Percentiles rank a stretch among this genome's conserved stretches.
Evolutionary conservation across 2,329 filamentous ascomycete species (phyloP).

Genomic region (Hypoxylon sp.): DNA sequence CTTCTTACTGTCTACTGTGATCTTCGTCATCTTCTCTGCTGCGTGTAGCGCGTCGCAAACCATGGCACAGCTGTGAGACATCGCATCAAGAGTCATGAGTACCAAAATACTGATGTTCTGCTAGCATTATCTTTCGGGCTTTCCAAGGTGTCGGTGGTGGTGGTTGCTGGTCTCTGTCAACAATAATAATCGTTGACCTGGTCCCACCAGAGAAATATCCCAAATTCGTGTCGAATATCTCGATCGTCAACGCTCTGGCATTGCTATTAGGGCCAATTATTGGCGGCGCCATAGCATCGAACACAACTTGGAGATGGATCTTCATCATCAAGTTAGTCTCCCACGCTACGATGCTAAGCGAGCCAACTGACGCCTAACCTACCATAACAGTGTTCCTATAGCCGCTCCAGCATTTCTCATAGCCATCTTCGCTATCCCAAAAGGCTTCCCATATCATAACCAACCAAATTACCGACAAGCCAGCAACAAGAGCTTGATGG

Average conservation of each 20-base stretch:
- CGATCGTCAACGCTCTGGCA: constrained; percentile 28
- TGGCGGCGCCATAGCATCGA: constrained; percentile 41
- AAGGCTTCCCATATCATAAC: constrained; percentile 23
- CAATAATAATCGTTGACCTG: constrained; percentile 37
- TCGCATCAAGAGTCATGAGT: neutral
- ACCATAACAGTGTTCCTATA: constrained; percentile 24
- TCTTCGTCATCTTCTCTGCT: constrained; percentile 33
- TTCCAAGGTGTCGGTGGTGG: constrained; percentile 33
- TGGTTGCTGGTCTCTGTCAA: constrained; percentile 31
- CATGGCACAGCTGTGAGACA: constrained; percentile 31
- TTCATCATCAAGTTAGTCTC: constrained; percentile 45
- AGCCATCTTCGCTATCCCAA: constrained; percentile 17
- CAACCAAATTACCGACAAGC: neutral
- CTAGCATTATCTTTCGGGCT: constrained; percentile 28
- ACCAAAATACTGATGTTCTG: neutral
- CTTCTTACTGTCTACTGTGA: neutral
- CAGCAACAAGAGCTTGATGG: neutral
- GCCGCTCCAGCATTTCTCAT: constrained; percentile 10
- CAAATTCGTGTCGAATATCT: constrained; percentile 24
- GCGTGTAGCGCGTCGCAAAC: constrained; percentile 29
- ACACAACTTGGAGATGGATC: constrained; percentile 46
- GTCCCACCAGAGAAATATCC: constrained; percentile 40
- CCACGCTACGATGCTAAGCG: neutral
- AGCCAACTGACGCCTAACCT: neutral
- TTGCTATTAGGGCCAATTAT: constrained; percentile 43